A percentile compares a stretch with the other conserved stretches of the same genome.
Evolutionary conservation across 164 flowering plant species (phyloP).

Genomic region (Kalanchoe fedtschenkoi): DNA sequence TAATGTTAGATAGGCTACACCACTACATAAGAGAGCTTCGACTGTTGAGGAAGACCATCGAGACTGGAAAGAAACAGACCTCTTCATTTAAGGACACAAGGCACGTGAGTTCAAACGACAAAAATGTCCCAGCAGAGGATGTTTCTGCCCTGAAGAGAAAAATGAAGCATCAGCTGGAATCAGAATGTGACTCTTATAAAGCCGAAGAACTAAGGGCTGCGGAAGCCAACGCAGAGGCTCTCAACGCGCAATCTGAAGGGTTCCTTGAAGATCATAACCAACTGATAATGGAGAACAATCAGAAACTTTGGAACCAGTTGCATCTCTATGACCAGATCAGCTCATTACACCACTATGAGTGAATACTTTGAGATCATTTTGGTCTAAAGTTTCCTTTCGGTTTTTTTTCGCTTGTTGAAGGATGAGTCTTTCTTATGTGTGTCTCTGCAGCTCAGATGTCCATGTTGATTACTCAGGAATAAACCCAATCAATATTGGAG

Average conservation of each 20-base stretch:
- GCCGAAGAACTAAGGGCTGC: not conserved
- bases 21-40: too few relatives aligned
- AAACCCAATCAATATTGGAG: too few relatives aligned
- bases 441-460: too few relatives aligned
- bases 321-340: not conserved
- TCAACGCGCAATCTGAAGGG: too few relatives aligned
- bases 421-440: too few relatives aligned
- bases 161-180: conserved; percentile 28
- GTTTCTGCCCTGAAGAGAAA: conserved; percentile 16
- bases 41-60: too few relatives aligned
- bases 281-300: not conserved
- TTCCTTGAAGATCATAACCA: not conserved
- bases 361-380: too few relatives aligned
- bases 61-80: not conserved
- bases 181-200: not conserved
- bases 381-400: too few relatives aligned
- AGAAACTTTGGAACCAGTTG: not conserved
- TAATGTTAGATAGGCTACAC: too few relatives aligned
- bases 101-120: conserved; percentile 18
- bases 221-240: not conserved
- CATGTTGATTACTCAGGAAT: too few relatives aligned
- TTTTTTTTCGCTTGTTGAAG: too few relatives aligned
- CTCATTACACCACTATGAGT: too few relatives aligned
- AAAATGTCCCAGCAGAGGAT: conserved; percentile 36
- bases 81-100: conserved; percentile 34